Evolutionary conservation across 768 basidiomycete genomes (phyloP).

Genomic region (Cystofilobasidium capitatum): DNA sequence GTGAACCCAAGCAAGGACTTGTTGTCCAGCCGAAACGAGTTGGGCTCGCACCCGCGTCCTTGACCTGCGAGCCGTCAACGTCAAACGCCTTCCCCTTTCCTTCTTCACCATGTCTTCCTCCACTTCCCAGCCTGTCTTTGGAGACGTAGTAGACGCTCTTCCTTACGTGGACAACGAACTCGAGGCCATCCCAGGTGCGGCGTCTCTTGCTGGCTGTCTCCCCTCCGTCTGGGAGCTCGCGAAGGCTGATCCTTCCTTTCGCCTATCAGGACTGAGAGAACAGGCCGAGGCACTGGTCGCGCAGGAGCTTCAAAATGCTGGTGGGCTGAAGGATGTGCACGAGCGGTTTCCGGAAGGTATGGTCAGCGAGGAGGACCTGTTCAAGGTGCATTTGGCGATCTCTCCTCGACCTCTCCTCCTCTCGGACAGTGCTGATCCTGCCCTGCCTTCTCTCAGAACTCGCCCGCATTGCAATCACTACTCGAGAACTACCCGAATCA

Average conservation of each 20-base stretch:
- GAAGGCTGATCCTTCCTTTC: background rate
- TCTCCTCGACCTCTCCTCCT: background rate
- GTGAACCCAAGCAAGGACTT: too few relatives aligned
- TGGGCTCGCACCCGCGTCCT: too few relatives aligned
- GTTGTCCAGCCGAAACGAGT: too few relatives aligned
- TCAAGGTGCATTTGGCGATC: slow-evolving; percentile 2
- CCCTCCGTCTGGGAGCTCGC: background rate
- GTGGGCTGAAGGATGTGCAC: slow-evolving; percentile 13
- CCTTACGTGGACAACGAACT: slow-evolving; percentile 26
- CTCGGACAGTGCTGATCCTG: background rate
- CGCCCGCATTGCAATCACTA: slow-evolving; percentile 14
- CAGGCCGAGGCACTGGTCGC: slow-evolving; percentile 11
- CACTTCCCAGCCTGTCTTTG: background rate
- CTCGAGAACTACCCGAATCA: slow-evolving; percentile 18
- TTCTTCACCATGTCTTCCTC: too few relatives aligned
- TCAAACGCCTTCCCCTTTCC: too few relatives aligned
- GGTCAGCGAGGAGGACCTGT: slow-evolving; percentile 15
- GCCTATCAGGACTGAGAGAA: slow-evolving; percentile 15
- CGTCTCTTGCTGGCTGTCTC: background rate
- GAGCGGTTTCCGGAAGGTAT: slow-evolving; percentile 5
- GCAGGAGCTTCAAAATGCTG: slow-evolving; percentile 3
- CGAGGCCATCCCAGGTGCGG: slow-evolving; percentile 20
- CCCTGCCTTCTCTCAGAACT: background rate
- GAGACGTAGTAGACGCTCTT: slow-evolving; percentile 20
- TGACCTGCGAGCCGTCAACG: too few relatives aligned